Evolutionary conservation across 352 stramenopile genomes (phyloP).

Genomic region (Pythium dissotocum): DNA sequence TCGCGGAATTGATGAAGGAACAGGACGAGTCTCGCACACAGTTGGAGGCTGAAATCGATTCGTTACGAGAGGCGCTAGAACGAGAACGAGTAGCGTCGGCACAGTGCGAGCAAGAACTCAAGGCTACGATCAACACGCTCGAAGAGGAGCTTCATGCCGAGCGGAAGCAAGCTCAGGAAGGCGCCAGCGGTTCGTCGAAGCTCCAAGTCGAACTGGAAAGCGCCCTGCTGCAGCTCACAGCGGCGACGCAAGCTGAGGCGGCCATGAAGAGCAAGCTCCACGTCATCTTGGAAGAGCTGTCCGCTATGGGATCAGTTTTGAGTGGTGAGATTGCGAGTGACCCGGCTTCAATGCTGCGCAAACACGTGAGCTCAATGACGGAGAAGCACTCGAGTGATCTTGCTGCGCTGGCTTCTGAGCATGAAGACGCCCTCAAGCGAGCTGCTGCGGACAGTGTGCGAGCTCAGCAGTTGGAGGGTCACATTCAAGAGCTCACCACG

Average conservation of each 20-base stretch:
- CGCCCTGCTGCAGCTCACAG: not conserved
- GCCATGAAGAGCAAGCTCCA: constrained; percentile 2
- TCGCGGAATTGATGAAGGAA: constrained; percentile 8
- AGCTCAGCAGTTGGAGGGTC: constrained; percentile 8
- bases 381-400: constrained; percentile 8
- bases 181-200: not conserved
- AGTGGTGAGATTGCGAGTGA: not conserved
- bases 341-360: not conserved
- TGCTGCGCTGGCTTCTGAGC: constrained; percentile 4
- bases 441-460: not conserved
- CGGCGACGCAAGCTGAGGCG: constrained; percentile 5
- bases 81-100: constrained; percentile 13
- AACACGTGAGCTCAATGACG: not conserved
- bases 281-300: constrained; percentile 2
- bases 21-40: constrained; percentile 10
- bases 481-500: not conserved
- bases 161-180: not conserved
- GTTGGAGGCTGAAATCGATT: constrained; percentile 15
- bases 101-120: constrained; percentile 12
- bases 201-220: constrained; percentile 6
- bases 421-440: constrained; percentile 12
- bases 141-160: constrained; percentile 7
- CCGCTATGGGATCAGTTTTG: not conserved
- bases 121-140: constrained; percentile 4
- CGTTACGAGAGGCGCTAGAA: constrained; percentile 14